These are phyloP conservation scores for Mycosphaerella arachidis DNA, from an alignment of 2,329 filamentous ascomycete genomes.

Conservation along the genomic window DNA sequence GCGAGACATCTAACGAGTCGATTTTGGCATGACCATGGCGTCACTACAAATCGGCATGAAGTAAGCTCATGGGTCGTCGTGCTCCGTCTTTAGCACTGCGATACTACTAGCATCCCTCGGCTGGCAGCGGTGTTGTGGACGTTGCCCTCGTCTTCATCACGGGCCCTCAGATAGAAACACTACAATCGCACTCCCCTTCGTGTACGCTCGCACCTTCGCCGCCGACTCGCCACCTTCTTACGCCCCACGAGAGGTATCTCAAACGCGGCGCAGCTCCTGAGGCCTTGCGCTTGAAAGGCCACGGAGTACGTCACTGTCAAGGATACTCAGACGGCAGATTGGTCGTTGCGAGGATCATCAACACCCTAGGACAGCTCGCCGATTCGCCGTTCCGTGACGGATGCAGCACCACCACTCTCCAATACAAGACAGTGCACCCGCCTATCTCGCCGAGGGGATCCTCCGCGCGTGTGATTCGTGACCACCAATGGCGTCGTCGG, in stretches of 20 bases:
- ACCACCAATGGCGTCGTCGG: background rate
- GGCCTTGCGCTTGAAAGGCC: background rate
- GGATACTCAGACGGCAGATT: slow-evolving; percentile 1
- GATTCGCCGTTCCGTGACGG: background rate
- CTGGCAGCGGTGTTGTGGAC: background rate
- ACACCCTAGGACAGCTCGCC: background rate
- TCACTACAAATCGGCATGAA: background rate
- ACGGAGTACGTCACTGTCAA: slow-evolving; percentile 1
- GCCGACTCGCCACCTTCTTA: background rate
- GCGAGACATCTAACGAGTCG: background rate
- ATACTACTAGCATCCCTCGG: background rate
- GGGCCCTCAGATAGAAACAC: background rate
- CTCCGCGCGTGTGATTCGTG: background rate
- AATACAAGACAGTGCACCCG: background rate
- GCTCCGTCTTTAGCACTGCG: background rate
- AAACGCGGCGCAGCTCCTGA: slow-evolving; percentile 2
- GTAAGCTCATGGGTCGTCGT: background rate
- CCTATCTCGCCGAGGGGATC: background rate
- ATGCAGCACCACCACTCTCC: background rate
- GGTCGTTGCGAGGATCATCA: slow-evolving; percentile 7
- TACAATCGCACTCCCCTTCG: background rate
- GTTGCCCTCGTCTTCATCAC: background rate
- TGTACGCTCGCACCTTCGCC: background rate
- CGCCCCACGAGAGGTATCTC: background rate
- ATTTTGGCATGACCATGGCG: background rate